Conservation (phyloP, 352 stramenopile genomes). For the Pythium sp. region DNA sequence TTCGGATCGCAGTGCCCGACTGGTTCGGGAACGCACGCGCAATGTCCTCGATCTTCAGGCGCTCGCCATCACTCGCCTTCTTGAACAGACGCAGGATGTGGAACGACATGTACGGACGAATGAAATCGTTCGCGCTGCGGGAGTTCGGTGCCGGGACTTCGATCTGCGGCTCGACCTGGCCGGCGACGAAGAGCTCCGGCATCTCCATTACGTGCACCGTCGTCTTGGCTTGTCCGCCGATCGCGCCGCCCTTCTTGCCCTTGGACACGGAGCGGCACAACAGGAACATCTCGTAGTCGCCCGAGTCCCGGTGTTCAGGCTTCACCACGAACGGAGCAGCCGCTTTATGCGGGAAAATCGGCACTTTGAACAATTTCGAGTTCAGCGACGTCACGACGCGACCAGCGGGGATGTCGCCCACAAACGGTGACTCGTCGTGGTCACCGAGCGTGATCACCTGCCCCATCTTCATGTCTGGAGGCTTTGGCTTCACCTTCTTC, state of each 20-base stretch:
- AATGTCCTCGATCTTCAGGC: constrained; percentile 84
- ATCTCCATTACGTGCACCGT: constrained; percentile 79
- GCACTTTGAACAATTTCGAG: constrained; percentile 83
- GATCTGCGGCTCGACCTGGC: constrained; percentile 81
- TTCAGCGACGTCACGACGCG: constrained; percentile 78
- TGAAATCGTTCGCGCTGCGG: constrained; percentile 79
- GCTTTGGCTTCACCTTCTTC: constrained; percentile 65
- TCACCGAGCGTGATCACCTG: constrained; percentile 80
- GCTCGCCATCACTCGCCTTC: constrained; percentile 73
- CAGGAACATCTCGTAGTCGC: constrained; percentile 65
- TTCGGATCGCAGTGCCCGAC: constrained; percentile 77
- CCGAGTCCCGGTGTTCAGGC: constrained; percentile 34
- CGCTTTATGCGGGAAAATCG: constrained; percentile 72
- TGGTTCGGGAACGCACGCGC: constrained; percentile 79
- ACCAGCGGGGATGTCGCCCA: constrained; percentile 74
- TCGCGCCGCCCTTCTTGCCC: constrained; percentile 50
- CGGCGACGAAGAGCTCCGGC: constrained; percentile 69
- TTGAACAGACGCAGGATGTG: constrained; percentile 84
- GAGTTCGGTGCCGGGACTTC: constrained; percentile 82
- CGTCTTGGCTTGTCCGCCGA: constrained; percentile 43
- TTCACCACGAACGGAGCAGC: constrained; percentile 47
- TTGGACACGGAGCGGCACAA: constrained; percentile 72
- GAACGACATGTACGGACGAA: constrained; percentile 85
- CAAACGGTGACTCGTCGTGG: constrained; percentile 80
- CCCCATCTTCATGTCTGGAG: constrained; percentile 75